Evolutionary conservation across 306 rosid species (phyloP), one percentile per base, ranked within the genome.

Genomic region (Cucurbita maxima): DNA sequence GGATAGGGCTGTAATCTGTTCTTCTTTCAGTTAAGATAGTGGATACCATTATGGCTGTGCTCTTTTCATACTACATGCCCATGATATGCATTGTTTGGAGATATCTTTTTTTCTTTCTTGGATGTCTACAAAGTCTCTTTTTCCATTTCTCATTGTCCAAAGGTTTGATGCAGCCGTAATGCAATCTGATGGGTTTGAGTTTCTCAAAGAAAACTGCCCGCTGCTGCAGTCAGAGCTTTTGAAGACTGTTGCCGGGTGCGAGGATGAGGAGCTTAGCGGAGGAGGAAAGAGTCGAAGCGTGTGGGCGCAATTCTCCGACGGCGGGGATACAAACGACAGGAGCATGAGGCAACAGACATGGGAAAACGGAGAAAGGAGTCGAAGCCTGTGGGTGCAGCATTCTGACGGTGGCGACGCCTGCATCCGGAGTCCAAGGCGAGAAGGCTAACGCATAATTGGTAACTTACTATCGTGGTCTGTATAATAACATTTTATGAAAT

Each of bases 281-380:
- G 97, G 88, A 78, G 97, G 92, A 38, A 90, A 89, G 79, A 83
- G 95, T 77, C 83, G 83, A 73, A 94, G 98, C 16, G 95, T 94
- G 66, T 94, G 98, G 98, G 98, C 88, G 44, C 97, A 90, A 76
- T 90, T 89, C 66, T 94, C 96, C 6, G 98, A 94, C 45, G 98
- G 98, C 1, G 98, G 86, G 59, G 94, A 94, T 71, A 87, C 96
- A 47, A 90, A 85, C 60, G 98, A 92, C 60, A 79, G 88, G 76
- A 87, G 92, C 58, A 87, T 87, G 57, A 87, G 96, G 82, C 98
- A 93, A 80, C 87, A 81, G 79, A 87, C 92, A 73, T 88, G 97
- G 96, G 91, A 90, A 71, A 88, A 92, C 68, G 96, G 88, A 45
- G 95, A 89, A 56, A 76, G 87, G 81, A 83, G 83, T 79, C 90